phyloP scores from a whole-genome alignment of 768 basidiomycete genomes.

The Baorangia bicolor region DNA sequence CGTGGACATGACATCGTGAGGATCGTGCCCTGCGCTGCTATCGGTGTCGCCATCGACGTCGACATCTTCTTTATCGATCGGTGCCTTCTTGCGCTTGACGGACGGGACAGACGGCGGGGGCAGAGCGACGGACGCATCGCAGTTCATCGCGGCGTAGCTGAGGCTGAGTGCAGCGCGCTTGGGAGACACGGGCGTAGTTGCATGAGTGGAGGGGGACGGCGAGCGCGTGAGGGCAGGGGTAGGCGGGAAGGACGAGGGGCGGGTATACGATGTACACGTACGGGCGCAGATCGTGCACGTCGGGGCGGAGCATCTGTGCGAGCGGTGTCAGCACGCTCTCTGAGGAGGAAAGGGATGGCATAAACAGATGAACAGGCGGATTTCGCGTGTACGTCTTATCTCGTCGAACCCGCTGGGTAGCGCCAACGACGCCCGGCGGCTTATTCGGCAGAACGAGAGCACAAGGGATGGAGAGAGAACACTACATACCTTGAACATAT shows the following conservation, averaged over 20 bases:
- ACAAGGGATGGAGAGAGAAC: neutral
- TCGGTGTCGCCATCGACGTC: slow-evolving; percentile 8
- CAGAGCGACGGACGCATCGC: slow-evolving; percentile 1
- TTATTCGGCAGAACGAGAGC: neutral
- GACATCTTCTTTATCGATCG: slow-evolving; percentile 21
- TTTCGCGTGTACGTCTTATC: no score
- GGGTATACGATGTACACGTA: slow-evolving; percentile 35
- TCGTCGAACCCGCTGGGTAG: neutral
- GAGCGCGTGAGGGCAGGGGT: slow-evolving; percentile 38
- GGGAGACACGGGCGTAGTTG: slow-evolving; percentile 21
- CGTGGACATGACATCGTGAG: neutral
- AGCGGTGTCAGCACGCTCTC: slow-evolving; percentile 2
- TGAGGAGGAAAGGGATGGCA: neutral
- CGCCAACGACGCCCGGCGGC: neutral
- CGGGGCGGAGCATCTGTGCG: slow-evolving; percentile 32
- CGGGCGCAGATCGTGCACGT: slow-evolving; percentile 39
- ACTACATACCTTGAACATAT: slow-evolving; percentile 25
- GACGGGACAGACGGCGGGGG: neutral
- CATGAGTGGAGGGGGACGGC: slow-evolving; percentile 25
- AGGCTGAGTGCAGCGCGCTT: slow-evolving; percentile 29
- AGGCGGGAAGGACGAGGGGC: slow-evolving; percentile 34
- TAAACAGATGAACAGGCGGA: neutral
- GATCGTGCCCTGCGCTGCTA: neutral
- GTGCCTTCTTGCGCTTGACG: slow-evolving; percentile 30
- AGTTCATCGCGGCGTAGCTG: slow-evolving; percentile 24